Percentiles rank a stretch among this genome's conserved stretches.
These are phyloP conservation scores for Scutellaria barbata DNA, from an alignment of 257 asterid genomes.

Conservation along the genomic window DNA sequence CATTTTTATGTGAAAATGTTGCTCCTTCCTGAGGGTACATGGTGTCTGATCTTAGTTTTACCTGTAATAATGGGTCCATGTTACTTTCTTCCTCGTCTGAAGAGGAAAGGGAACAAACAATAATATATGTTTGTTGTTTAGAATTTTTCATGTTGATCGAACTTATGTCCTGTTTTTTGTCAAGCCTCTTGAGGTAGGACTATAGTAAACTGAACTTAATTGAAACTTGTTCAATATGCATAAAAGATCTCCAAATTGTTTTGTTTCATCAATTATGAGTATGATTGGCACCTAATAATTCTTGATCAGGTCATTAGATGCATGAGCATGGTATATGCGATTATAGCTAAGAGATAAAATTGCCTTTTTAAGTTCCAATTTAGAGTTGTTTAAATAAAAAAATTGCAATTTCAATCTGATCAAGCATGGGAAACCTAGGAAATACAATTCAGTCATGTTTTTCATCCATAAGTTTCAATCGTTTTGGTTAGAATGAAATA, in stretches of 20 bases:
- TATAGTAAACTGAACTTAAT: background rate
- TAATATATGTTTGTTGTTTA: background rate
- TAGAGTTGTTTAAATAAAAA: background rate
- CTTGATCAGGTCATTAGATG: background rate
- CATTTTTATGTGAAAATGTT: background rate
- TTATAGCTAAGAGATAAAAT: background rate
- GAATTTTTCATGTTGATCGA: background rate
- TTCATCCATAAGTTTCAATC: too few relatives aligned
- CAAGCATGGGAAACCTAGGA: background rate
- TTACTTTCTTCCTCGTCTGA: too few relatives aligned
- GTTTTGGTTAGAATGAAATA: background rate
- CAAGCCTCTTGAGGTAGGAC: background rate
- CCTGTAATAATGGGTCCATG: too few relatives aligned
- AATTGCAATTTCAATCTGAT: background rate
- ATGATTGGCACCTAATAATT: too few relatives aligned
- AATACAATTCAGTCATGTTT: background rate
- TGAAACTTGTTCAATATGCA: background rate
- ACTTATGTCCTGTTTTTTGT: background rate
- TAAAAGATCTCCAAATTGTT: background rate
- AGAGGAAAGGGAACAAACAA: background rate
- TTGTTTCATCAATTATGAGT: background rate
- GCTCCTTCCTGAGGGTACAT: too few relatives aligned
- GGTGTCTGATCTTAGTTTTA: background rate
- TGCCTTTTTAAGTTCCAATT: conserved; percentile 1
- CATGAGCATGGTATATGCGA: background rate